Evolutionary conservation across 768 basidiomycete genomes (phyloP).

Genomic region (Suillus plorans): DNA sequence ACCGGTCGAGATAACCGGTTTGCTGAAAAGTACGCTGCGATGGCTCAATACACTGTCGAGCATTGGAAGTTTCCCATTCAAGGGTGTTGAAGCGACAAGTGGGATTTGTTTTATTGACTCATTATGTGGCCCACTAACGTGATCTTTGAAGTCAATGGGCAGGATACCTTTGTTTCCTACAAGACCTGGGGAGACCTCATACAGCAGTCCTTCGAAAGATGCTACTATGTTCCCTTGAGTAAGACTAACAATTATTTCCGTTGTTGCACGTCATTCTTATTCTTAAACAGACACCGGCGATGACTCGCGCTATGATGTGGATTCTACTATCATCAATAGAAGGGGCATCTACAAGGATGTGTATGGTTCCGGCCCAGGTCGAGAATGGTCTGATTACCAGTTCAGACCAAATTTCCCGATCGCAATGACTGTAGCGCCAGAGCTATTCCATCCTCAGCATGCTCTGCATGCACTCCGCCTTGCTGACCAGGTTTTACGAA

Average conservation of each 20-base stretch:
- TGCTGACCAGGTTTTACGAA: constrained; percentile 79
- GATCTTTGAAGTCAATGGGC: constrained; percentile 59
- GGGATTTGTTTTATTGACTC: constrained; percentile 31
- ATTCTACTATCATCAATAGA: constrained; percentile 73
- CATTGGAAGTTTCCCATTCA: constrained; percentile 79
- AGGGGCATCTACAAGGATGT: constrained; percentile 99
- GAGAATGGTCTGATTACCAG: constrained; percentile 98
- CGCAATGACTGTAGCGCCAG: constrained; percentile 96
- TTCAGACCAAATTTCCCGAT: constrained; percentile 91
- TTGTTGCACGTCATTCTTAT: not conserved
- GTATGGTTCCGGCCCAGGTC: constrained; percentile 79
- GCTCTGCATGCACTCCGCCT: constrained; percentile 78
- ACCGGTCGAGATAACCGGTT: constrained; percentile 92
- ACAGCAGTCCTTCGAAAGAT: constrained; percentile 83
- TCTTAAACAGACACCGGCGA: constrained; percentile 58
- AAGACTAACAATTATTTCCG: constrained; percentile 18
- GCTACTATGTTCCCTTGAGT: constrained; percentile 88
- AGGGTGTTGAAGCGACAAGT: constrained; percentile 83
- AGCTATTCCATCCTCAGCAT: constrained; percentile 80
- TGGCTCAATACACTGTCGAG: constrained; percentile 77
- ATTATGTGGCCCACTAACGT: constrained; percentile 5
- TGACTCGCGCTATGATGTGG: constrained; percentile 69
- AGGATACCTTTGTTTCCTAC: constrained; percentile 74
- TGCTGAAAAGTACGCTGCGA: constrained; percentile 88
- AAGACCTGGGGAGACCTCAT: constrained; percentile 87